phyloP scores from a whole-genome alignment of 148 eudicot species.

The Amaranthus cruentus region DNA sequence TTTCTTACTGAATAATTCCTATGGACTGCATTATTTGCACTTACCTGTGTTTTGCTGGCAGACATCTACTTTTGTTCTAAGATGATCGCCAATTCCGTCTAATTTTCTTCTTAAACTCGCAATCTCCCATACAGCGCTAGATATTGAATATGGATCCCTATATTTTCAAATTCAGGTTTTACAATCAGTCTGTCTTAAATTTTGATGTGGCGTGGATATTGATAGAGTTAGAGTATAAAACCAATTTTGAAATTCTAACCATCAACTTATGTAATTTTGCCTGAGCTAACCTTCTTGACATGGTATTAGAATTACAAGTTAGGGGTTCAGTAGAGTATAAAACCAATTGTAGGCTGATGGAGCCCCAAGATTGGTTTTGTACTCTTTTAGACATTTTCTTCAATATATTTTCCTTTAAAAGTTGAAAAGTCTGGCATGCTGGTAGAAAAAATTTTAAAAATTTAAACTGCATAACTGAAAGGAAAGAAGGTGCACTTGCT shows the following conservation, averaged over 20 bases:
- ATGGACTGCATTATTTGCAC: neutral
- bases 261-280: no score
- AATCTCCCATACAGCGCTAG: slow-evolving; percentile 47
- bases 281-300: no score
- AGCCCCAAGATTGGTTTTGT: no score
- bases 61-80: slow-evolving; percentile 32
- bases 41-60: slow-evolving; percentile 53
- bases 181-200: slow-evolving; percentile 7
- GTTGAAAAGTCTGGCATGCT: neutral
- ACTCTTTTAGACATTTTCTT: no score
- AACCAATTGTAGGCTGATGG: no score
- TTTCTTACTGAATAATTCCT: neutral
- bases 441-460: neutral
- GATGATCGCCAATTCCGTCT: slow-evolving; percentile 32
- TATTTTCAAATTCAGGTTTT: neutral
- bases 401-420: neutral
- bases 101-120: slow-evolving; percentile 43
- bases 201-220: neutral
- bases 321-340: no score
- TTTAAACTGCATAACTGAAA: slow-evolving; percentile 17
- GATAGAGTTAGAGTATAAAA: neutral
- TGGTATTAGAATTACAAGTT: no score
- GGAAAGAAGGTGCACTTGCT: slow-evolving; percentile 71
- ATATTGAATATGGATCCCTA: slow-evolving; percentile 40
- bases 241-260: no score